A percentile compares a stretch with the other conserved stretches of the same genome.
Conservation (phyloP, 345 rosid species). For the Turnera subulata region DNA sequence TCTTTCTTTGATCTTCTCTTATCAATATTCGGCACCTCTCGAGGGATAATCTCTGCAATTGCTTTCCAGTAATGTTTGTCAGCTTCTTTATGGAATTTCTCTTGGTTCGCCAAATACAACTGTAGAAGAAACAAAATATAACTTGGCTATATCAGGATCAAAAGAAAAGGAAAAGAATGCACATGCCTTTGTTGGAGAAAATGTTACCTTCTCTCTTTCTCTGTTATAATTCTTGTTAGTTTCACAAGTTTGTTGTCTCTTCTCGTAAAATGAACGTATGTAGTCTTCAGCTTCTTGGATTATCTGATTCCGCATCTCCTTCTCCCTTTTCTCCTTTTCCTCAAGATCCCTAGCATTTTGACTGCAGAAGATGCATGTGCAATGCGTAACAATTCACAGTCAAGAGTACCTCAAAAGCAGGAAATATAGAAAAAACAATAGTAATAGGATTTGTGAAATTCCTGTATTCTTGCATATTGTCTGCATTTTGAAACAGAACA, state of each 20-base stretch:
- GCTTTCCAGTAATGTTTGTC: conserved; percentile 92
- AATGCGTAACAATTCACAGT: not conserved
- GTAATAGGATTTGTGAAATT: not conserved
- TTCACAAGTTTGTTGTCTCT: conserved; percentile 60
- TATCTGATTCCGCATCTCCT: conserved; percentile 84
- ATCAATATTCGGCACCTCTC: conserved; percentile 84
- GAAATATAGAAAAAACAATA: not conserved
- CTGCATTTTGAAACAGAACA: not conserved
- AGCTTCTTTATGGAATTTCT: conserved; percentile 91
- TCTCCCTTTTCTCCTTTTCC: conserved; percentile 94
- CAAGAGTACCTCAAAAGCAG: not conserved
- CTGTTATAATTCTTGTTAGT: conserved; percentile 74
- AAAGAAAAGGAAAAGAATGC: not conserved
- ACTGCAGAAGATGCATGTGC: conserved; percentile 35
- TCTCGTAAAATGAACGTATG: conserved; percentile 76
- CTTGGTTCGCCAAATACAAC: conserved; percentile 80
- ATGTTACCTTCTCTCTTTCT: conserved; percentile 82
- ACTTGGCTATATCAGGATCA: not conserved
- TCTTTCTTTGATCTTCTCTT: conserved; percentile 79
- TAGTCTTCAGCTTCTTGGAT: conserved; percentile 83
- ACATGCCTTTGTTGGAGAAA: not conserved
- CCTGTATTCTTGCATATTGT: not conserved
- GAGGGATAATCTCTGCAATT: conserved; percentile 82
- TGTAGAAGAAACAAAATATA: conserved; percentile 22
- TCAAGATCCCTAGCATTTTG: conserved; percentile 77